phyloP scores from a whole-genome alignment of 2,329 filamentous ascomycete genomes.

The Colletotrichum scovillei region DNA sequence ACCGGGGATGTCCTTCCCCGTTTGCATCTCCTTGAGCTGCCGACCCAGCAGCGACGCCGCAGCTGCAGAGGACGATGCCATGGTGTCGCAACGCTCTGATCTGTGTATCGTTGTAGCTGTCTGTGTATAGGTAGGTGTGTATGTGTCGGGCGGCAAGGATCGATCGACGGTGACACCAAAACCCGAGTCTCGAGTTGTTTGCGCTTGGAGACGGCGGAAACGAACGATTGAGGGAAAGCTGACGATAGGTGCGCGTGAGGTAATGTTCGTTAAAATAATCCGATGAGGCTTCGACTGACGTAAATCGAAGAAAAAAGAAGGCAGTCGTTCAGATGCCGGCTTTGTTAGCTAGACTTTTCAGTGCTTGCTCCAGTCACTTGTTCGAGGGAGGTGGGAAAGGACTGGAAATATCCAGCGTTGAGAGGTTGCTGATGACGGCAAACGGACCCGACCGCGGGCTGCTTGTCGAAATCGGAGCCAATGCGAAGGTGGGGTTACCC shows the following conservation, averaged over 20 bases:
- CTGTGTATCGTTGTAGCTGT: not conserved
- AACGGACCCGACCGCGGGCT: not conserved
- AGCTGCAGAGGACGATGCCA: conserved; percentile 61
- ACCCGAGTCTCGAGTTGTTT: not conserved
- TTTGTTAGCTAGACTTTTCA: no score
- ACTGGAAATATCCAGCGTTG: not conserved
- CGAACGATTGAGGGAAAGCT: not conserved
- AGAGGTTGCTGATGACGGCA: not conserved
- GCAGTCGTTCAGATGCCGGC: not conserved
- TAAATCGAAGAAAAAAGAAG: not conserved
- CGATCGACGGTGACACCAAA: not conserved
- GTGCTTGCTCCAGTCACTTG: not conserved
- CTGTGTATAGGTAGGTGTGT: not conserved
- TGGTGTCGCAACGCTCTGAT: conserved; percentile 29
- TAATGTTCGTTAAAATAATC: not conserved
- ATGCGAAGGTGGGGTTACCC: conserved; percentile 29
- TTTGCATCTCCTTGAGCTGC: conserved; percentile 95
- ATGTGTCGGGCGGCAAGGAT: no score
- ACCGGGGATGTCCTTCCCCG: conserved; percentile 88
- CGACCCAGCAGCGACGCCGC: conserved; percentile 81
- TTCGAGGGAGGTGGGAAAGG: not conserved
- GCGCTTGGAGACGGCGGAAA: not conserved
- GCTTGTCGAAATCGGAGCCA: conserved; percentile 30
- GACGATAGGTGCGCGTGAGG: no score
- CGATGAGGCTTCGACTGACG: not conserved